Conservation (phyloP, 2,329 filamentous ascomycete genomes). For the Ceratocystis harringtonii region DNA sequence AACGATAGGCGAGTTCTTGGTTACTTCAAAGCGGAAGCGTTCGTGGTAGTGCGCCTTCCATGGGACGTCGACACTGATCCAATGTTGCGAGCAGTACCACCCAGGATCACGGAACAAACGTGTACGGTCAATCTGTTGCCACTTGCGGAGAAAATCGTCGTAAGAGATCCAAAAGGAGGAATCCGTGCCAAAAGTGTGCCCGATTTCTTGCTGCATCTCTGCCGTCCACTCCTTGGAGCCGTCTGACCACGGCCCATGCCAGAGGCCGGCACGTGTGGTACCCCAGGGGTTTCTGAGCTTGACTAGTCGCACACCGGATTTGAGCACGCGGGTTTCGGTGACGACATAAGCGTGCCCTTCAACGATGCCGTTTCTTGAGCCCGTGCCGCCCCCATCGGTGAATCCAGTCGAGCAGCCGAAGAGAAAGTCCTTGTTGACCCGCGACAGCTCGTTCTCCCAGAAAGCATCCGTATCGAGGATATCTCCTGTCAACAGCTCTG, state of each 20-base stretch:
- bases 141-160: constrained; percentile 47
- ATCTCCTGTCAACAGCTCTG: constrained; percentile 49
- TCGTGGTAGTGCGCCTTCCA: constrained; percentile 48
- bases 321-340: constrained; percentile 23
- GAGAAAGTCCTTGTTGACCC: constrained; percentile 63
- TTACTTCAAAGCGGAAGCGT: constrained; percentile 44
- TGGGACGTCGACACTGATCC: constrained; percentile 46
- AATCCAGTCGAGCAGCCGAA: constrained; percentile 43
- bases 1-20: constrained; percentile 41
- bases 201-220: constrained; percentile 41
- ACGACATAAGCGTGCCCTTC: constrained; percentile 48
- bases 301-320: constrained; percentile 38
- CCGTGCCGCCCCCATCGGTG: constrained; percentile 29
- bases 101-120: constrained; percentile 43
- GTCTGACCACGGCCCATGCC: constrained; percentile 46
- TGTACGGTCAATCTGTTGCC: constrained; percentile 45
- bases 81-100: constrained; percentile 44
- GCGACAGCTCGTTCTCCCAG: constrained; percentile 63
- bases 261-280: constrained; percentile 31
- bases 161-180: constrained; percentile 51
- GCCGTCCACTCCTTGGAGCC: constrained; percentile 47
- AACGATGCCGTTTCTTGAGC: constrained; percentile 40
- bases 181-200: constrained; percentile 45
- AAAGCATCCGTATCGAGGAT: constrained; percentile 51
- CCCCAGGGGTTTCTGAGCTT: constrained; percentile 49